Conservation (phyloP, 495 filamentous ascomycete genomes). For the Aspergillus cristatus region DNA sequence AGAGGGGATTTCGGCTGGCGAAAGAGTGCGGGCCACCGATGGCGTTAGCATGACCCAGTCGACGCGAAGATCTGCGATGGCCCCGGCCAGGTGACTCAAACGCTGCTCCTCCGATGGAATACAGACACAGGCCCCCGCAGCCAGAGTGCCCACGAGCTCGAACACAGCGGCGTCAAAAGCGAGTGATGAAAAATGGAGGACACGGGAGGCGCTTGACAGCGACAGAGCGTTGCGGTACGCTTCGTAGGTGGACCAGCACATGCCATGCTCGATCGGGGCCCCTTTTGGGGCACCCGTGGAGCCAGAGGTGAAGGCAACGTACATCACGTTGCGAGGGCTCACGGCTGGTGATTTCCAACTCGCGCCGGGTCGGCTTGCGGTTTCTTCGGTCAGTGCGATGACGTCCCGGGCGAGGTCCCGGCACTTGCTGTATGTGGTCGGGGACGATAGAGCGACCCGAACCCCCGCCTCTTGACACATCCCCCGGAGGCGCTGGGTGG, state of each 20-base stretch:
- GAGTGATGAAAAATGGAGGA: constrained; percentile 52
- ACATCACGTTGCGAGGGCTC: constrained; percentile 1
- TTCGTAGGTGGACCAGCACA: constrained; percentile 12
- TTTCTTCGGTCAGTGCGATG: neutral
- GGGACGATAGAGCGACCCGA: constrained; percentile 12
- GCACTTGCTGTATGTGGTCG: neutral
- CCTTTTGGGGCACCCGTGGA: constrained; percentile 35
- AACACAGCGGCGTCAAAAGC: constrained; percentile 47
- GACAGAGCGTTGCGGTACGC: constrained; percentile 1
- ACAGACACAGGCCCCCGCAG: constrained; percentile 27
- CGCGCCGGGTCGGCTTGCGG: neutral
- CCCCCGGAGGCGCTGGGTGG: constrained; percentile 16
- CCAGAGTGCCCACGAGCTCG: constrained; percentile 46
- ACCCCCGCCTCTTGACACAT: constrained; percentile 14
- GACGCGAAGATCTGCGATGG: constrained; percentile 12
- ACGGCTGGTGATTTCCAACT: neutral
- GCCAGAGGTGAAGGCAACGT: constrained; percentile 30
- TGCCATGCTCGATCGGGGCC: constrained; percentile 30
- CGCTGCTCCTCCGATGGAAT: constrained; percentile 26
- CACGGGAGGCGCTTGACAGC: constrained; percentile 15
- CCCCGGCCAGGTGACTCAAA: constrained; percentile 12
- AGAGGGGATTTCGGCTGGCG: constrained; percentile 10
- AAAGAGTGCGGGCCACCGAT: constrained; percentile 13
- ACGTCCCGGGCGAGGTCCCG: neutral
- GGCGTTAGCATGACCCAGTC: constrained; percentile 20